Base-by-base conservation (phyloP, 257 asterid species). In the Misopates orontium region DNA sequence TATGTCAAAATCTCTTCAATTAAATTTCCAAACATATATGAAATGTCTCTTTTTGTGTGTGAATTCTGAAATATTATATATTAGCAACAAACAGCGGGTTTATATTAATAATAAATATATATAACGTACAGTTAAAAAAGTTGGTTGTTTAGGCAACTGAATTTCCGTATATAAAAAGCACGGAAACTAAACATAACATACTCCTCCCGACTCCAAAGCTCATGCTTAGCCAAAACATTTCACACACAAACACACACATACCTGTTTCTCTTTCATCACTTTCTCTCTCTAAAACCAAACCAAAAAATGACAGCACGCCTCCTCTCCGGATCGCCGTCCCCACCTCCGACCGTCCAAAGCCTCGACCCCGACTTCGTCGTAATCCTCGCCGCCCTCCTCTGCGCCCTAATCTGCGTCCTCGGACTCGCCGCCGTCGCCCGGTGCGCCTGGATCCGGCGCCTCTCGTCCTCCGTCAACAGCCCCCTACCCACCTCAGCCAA, bases 401-500 rank as follows among this genome's bases (percentile, higher is more conserved):
- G 64, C 56, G 71, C 56, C 2, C 19, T 67, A 18, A 55, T 67
- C 23, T 67, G 64, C 71, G 56, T 67, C 19, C 56, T 67, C n/a
- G 71, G 64, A 44, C 64, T 55, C 12, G 64, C 44, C 12, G 62
- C 62, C 32, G 64, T 67, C 3, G 71, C 39, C 22, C 71, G 64
- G 15, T 67, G 71, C 51, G 64, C 53, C 24, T 67, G 71, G 71
- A 67, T 67, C 62, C 64, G 64, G 24, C 71, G 64, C 8, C 24
- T 67, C 64, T 54, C 63, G 0, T 3, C 51, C 6, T 9, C 25
- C 45, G 15, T 23, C 7, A 2, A 3, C 36, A 7, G 15, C 64
- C 5, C 39, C 64, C 0, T 23, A 50, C 8, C 12, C 51, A 0
- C 0, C 32, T 0, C 51, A 16, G 18, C 64, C 6, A 59, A 59